Conservation (phyloP, 306 rosid genomes). For the Glycyrrhiza uralensis region DNA sequence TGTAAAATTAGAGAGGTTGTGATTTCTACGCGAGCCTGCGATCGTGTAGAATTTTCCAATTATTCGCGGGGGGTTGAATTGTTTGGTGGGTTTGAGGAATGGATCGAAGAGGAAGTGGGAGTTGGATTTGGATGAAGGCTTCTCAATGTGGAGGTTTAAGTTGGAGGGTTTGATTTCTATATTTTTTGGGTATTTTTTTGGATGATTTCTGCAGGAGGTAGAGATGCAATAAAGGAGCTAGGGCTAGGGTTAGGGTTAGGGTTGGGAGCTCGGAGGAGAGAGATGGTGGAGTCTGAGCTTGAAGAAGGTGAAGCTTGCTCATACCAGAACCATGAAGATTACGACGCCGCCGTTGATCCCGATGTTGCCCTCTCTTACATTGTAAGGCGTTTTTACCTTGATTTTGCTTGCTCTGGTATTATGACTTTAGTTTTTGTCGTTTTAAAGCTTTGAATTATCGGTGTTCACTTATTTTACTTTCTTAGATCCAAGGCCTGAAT, state of each 20-base stretch:
- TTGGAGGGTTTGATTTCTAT: constrained; percentile 42
- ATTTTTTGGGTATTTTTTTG: constrained; percentile 4
- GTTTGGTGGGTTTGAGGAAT: constrained; percentile 23
- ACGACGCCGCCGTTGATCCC: constrained; percentile 72
- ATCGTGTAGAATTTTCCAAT: constrained; percentile 47
- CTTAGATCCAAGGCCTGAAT: constrained; percentile 42
- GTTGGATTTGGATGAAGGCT: constrained; percentile 39
- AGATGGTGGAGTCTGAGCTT: constrained; percentile 90
- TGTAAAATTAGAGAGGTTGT: constrained; percentile 13
- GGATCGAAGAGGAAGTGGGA: constrained; percentile 42
- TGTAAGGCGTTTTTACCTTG: constrained; percentile 51
- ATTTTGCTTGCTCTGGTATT: background rate
- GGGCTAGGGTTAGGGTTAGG: constrained; percentile 58
- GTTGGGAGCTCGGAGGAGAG: constrained; percentile 44
- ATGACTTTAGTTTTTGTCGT: constrained; percentile 6
- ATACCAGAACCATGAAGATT: constrained; percentile 63
- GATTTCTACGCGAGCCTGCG: constrained; percentile 51
- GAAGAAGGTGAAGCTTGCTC: constrained; percentile 98
- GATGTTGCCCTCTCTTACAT: constrained; percentile 83
- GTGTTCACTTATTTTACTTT: constrained; percentile 33
- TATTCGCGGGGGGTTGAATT: constrained; percentile 27
- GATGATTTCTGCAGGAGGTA: constrained; percentile 72
- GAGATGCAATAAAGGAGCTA: constrained; percentile 81
- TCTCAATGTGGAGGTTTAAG: constrained; percentile 44
- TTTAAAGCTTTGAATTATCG: constrained; percentile 12